Conservation (phyloP, 805 yeast species). For the Wickerhamiella allomyrinae region DNA sequence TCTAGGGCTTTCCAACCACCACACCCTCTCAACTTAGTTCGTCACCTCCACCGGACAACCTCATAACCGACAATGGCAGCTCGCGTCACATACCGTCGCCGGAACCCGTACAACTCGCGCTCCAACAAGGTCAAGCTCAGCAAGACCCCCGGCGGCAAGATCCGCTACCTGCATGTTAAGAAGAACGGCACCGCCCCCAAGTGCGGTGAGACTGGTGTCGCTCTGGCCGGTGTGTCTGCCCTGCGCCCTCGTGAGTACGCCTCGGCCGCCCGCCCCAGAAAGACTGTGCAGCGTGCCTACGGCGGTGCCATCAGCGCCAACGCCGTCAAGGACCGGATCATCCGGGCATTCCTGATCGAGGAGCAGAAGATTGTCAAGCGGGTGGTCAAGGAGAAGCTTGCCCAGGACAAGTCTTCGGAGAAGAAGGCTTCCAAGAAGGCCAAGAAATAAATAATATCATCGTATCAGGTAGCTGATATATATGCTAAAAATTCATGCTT, state of each 20-base stretch:
- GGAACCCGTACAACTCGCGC: slow-evolving; percentile 99
- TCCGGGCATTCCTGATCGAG: slow-evolving; percentile 98
- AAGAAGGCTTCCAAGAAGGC: slow-evolving; percentile 20
- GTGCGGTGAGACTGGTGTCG: slow-evolving; percentile 49
- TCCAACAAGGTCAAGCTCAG: slow-evolving; percentile 99
- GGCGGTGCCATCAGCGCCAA: slow-evolving; percentile 97
- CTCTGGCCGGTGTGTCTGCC: slow-evolving; percentile 78
- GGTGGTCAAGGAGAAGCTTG: slow-evolving; percentile 93
- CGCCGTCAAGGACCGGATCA: slow-evolving; percentile 98
- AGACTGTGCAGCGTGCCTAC: slow-evolving; percentile 98
- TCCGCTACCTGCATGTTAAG: slow-evolving; percentile 95
- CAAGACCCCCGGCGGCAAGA: slow-evolving; percentile 99
- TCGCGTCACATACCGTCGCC: slow-evolving; percentile 98
- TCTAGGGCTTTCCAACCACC: neutral
- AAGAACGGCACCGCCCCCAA: slow-evolving; percentile 66
- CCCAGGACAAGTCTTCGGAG: slow-evolving; percentile 53
- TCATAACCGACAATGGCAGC: slow-evolving; percentile 70
- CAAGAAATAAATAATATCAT: slow-evolving; percentile 17
- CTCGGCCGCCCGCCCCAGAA: slow-evolving; percentile 83
- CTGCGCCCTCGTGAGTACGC: slow-evolving; percentile 99
- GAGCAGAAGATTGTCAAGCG: slow-evolving; percentile 99
- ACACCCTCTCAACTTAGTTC: neutral
- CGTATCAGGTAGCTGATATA: slow-evolving; percentile 1
- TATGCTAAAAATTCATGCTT: neutral
- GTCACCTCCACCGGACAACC: neutral